Conservation (phyloP, 225 moss, liverwort and hornwort genomes). For the Ulota crispa region DNA sequence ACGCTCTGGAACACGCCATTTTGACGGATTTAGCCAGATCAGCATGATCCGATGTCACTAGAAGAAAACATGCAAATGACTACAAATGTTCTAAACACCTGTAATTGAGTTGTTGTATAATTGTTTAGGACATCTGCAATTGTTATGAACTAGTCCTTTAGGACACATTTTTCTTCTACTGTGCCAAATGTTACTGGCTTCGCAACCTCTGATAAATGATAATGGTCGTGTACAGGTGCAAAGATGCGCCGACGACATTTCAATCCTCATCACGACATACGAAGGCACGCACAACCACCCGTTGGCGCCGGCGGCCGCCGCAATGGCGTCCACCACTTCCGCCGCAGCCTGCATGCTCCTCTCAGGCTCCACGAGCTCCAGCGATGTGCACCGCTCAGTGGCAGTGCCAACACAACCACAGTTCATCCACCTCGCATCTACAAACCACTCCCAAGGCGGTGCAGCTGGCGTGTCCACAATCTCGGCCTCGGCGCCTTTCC, state of each 20-base stretch:
- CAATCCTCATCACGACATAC: conserved; percentile 65
- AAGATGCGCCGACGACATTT: conserved; percentile 60
- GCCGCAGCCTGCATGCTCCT: conserved; percentile 68
- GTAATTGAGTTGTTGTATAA: no score
- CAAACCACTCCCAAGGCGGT: neutral
- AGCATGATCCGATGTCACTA: neutral
- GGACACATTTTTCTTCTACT: no score
- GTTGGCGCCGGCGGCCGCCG: conserved; percentile 52
- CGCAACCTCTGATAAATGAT: neutral
- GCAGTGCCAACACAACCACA: conserved; percentile 14
- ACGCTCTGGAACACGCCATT: neutral
- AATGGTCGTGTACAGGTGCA: conserved; percentile 43
- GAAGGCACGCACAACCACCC: conserved; percentile 69
- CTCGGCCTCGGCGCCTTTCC: conserved; percentile 58
- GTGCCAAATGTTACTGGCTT: neutral
- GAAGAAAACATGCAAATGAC: no score
- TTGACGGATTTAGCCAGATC: neutral
- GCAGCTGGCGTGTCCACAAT: conserved; percentile 23
- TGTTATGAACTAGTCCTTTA: no score
- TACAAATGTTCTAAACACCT: no score
- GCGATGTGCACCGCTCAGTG: conserved; percentile 10
- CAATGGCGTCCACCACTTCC: conserved; percentile 68
- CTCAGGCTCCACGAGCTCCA: conserved; percentile 40
- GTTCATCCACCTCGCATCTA: conserved; percentile 19
- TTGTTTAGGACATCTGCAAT: no score